Percentiles rank a stretch among this genome's conserved stretches.
These are phyloP conservation scores for Tetrahymena malaccensis DNA, from an alignment of 73 alveolate genomes.

Conservation along the genomic window DNA sequence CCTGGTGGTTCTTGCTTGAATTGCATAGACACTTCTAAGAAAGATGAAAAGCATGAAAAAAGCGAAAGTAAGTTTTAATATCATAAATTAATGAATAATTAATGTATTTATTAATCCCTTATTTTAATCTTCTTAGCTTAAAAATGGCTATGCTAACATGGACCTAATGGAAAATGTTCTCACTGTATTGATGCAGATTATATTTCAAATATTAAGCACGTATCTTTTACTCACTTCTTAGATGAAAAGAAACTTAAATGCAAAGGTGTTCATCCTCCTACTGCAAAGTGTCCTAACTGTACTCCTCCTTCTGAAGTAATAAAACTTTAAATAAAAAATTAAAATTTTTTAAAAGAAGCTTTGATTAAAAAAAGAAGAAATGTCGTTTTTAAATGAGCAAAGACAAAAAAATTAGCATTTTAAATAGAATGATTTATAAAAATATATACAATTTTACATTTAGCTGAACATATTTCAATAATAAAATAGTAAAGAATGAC, in stretches of 20 bases:
- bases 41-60: not conserved
- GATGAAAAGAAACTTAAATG: conserved; percentile 85
- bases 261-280: conserved; percentile 84
- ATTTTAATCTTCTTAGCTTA: not conserved
- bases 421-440: not conserved
- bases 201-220: conserved; percentile 87
- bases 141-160: conserved; percentile 67
- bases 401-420: not conserved
- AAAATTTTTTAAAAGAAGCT: not conserved
- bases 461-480: too few species aligned
- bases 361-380: not conserved
- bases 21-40: not conserved
- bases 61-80: not conserved
- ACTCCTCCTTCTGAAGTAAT: conserved; percentile 73
- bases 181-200: conserved; percentile 81
- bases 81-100: too few species aligned
- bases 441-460: too few species aligned
- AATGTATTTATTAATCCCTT: not conserved
- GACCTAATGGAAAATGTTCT: conserved; percentile 83
- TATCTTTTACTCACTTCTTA: conserved; percentile 85
- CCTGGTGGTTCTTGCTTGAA: conserved; percentile 3
- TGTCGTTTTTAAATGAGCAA: too few species aligned
- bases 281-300: conserved; percentile 90
- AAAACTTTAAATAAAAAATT: not conserved
- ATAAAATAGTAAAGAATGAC: conserved; percentile 57